phyloP scores from a whole-genome alignment of 192 early-diverging fungal genomes.

The Linnemannia zychae region DNA sequence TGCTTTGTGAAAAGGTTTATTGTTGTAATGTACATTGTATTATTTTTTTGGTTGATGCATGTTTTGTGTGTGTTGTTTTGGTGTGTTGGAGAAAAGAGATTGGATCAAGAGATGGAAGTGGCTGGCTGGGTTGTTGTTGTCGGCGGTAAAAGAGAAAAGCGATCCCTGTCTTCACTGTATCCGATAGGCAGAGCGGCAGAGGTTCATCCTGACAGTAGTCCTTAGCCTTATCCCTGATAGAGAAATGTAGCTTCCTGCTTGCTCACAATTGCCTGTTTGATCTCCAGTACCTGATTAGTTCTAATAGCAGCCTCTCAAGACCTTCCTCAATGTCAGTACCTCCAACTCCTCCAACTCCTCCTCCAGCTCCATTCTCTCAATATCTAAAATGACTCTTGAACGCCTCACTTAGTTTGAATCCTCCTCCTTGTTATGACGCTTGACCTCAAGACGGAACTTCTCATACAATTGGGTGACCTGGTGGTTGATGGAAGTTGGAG shows the following conservation, averaged over 20 bases:
- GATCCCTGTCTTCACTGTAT: neutral
- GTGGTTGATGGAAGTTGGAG: slow-evolving; percentile 51
- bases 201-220: neutral
- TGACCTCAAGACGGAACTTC: slow-evolving; percentile 50
- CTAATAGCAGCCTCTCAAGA: too few relatives aligned
- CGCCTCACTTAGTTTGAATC: neutral
- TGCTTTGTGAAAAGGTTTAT: neutral
- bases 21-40: neutral
- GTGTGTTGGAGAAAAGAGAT: neutral
- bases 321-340: too few relatives aligned
- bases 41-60: neutral
- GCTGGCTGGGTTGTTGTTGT: neutral
- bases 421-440: slow-evolving; percentile 36
- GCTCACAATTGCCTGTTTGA: too few relatives aligned
- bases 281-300: too few relatives aligned
- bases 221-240: too few relatives aligned
- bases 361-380: neutral
- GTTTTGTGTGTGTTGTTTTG: neutral
- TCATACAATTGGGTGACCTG: slow-evolving; percentile 54
- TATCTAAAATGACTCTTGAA: neutral
- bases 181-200: neutral
- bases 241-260: too few relatives aligned
- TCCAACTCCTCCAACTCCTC: neutral
- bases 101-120: neutral
- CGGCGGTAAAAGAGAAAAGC: neutral